A percentile compares a stretch with the other conserved stretches of the same genome.
phyloP scores from a whole-genome alignment of 1,284 basidiomycete genomes.

The Sporisorium exsertum region DNA sequence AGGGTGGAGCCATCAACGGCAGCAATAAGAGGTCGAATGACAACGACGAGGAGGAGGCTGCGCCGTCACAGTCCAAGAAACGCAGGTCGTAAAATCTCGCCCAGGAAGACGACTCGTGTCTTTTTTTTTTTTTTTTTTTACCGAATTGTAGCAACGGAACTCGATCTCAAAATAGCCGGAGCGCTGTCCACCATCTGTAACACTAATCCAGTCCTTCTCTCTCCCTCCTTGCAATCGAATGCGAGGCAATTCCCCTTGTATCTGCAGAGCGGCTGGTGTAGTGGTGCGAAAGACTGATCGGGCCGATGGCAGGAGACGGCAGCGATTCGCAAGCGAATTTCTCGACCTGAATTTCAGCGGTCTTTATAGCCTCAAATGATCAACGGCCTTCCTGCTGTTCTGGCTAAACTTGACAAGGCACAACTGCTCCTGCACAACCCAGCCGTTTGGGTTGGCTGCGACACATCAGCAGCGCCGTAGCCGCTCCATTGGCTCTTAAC shows the following conservation, averaged over 20 bases:
- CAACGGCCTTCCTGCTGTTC: no score
- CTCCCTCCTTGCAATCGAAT: neutral
- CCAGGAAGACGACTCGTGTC: neutral
- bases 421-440: no score
- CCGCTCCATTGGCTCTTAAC: no score
- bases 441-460: no score
- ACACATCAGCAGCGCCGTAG: no score
- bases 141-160: slow-evolving; percentile 18
- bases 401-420: no score
- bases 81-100: slow-evolving; percentile 10
- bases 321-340: neutral
- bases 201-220: slow-evolving; percentile 3
- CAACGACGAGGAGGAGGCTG: slow-evolving; percentile 20
- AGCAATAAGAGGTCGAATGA: slow-evolving; percentile 15
- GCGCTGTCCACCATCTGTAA: slow-evolving; percentile 10
- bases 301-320: neutral
- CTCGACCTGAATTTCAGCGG: slow-evolving; percentile 5
- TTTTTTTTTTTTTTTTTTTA: no score
- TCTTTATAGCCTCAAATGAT: no score
- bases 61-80: slow-evolving; percentile 26
- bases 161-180: neutral
- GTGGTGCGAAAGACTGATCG: neutral
- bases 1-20: slow-evolving; percentile 1
- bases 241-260: neutral
- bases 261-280: no score